phyloP scores from a whole-genome alignment of 805 yeast species.

The Myxozyma neotropica region DNA sequence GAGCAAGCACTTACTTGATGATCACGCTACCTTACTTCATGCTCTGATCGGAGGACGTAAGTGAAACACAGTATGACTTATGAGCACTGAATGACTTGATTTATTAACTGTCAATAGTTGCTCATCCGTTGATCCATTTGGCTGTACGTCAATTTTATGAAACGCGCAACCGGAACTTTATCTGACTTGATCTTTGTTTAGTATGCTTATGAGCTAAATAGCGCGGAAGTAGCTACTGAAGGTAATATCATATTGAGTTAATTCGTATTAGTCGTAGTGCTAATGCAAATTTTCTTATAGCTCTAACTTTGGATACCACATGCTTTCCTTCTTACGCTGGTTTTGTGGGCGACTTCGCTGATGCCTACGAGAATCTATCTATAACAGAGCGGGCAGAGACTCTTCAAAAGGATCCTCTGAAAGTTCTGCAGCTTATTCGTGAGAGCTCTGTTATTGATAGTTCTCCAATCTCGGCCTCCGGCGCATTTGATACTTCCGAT shows the following conservation, averaged over 20 bases:
- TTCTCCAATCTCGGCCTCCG: slow-evolving; percentile 11
- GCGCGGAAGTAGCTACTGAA: slow-evolving; percentile 43
- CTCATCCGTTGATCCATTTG: slow-evolving; percentile 43
- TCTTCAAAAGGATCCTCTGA: slow-evolving; percentile 30
- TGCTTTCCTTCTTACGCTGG: slow-evolving; percentile 2
- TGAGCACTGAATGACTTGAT: slow-evolving; percentile 1
- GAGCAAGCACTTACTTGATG: slow-evolving; percentile 34
- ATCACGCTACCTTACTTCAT: slow-evolving; percentile 28
- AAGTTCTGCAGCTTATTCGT: slow-evolving; percentile 32
- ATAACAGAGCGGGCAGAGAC: slow-evolving; percentile 3
- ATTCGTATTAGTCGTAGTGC: background rate
- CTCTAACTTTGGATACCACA: slow-evolving; percentile 17
- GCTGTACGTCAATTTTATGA: slow-evolving; percentile 30
- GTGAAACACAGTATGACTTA: background rate
- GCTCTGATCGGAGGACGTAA: slow-evolving; percentile 32
- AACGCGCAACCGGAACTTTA: background rate
- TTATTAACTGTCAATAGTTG: slow-evolving; percentile 23
- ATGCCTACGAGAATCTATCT: slow-evolving; percentile 6
- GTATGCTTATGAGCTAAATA: slow-evolving; percentile 44
- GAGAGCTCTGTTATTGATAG: slow-evolving; percentile 31
- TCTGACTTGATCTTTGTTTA: background rate
- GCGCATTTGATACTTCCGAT: slow-evolving; percentile 7
- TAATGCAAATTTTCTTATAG: background rate
- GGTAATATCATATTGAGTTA: slow-evolving; percentile 23
- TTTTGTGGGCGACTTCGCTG: slow-evolving; percentile 11